A percentile compares a stretch with the other conserved stretches of the same genome.
Evolutionary conservation across 441 rosid genomes (phyloP).

Genomic region (Codiaeum variegatum): DNA sequence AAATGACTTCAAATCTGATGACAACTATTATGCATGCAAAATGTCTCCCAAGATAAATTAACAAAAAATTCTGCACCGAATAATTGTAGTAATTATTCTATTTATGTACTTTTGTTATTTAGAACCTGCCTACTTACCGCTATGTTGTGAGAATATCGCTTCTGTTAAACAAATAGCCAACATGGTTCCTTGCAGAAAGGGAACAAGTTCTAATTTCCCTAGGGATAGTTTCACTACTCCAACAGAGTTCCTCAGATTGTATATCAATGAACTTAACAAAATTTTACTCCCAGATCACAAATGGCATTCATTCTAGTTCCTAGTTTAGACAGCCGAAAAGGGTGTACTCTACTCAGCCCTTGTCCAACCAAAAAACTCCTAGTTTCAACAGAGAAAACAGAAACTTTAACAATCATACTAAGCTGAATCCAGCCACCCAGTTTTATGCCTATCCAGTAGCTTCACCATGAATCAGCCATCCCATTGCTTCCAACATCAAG

Average conservation of each 20-base stretch:
- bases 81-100: not conserved
- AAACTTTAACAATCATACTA: not conserved
- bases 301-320: not conserved
- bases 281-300: not conserved
- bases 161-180: not conserved
- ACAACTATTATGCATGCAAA: no score
- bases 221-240: no score
- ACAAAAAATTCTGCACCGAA: not conserved
- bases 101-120: no score
- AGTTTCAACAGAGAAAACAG: not conserved
- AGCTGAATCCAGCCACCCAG: not conserved
- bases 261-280: not conserved
- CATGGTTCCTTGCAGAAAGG: not conserved
- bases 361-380: not conserved
- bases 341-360: not conserved
- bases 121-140: no score
- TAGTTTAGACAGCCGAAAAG: not conserved
- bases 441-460: not conserved
- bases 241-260: not conserved
- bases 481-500: not conserved
- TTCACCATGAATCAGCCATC: not conserved
- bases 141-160: not conserved
- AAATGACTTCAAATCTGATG: no score
- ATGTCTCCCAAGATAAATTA: not conserved
- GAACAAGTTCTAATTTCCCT: not conserved